Evolutionary conservation across 2,329 filamentous ascomycete species (phyloP).

Genomic region (Aureobasidium mangrovei): DNA sequence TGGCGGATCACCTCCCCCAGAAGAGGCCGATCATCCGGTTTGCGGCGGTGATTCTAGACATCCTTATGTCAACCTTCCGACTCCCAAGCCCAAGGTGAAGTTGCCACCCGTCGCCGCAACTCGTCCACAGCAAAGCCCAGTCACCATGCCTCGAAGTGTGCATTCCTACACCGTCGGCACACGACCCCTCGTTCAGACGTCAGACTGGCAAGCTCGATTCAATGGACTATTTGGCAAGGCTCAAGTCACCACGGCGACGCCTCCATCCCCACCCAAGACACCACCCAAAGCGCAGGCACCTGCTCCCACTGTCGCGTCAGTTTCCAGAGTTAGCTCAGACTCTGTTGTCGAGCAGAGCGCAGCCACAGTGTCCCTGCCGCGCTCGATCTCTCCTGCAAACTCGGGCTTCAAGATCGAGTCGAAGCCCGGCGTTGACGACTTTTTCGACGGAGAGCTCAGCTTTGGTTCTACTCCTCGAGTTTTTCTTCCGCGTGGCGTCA

Average conservation of each 20-base stretch:
- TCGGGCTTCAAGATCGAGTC: slow-evolving; percentile 25
- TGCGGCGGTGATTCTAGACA: slow-evolving; percentile 57
- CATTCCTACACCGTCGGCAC: slow-evolving; percentile 31
- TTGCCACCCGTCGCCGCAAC: slow-evolving; percentile 54
- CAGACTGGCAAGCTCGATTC: slow-evolving; percentile 73
- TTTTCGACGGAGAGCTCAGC: slow-evolving; percentile 38
- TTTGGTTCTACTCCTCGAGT: slow-evolving; percentile 38
- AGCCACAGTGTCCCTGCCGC: slow-evolving; percentile 65
- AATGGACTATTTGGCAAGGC: slow-evolving; percentile 66
- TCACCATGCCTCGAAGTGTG: slow-evolving; percentile 33
- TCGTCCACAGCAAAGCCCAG: slow-evolving; percentile 32
- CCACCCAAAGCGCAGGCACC: slow-evolving; percentile 30
- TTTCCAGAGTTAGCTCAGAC: slow-evolving; percentile 33
- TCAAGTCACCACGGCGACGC: slow-evolving; percentile 32
- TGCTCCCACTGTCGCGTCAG: slow-evolving; percentile 24
- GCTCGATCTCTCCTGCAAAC: slow-evolving; percentile 16
- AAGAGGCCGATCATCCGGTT: slow-evolving; percentile 63
- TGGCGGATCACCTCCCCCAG: slow-evolving; percentile 53
- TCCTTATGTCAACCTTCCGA: slow-evolving; percentile 62
- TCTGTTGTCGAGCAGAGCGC: slow-evolving; percentile 60
- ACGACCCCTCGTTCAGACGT: slow-evolving; percentile 38
- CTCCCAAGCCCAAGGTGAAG: slow-evolving; percentile 66
- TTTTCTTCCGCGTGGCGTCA: slow-evolving; percentile 22
- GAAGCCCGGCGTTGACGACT: slow-evolving; percentile 33
- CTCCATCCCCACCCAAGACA: slow-evolving; percentile 30